A percentile compares a stretch with the other conserved stretches of the same genome.
Evolutionary conservation across 2,329 filamentous ascomycete species (phyloP).

Genomic region (Fusarium protoensiforme): DNA sequence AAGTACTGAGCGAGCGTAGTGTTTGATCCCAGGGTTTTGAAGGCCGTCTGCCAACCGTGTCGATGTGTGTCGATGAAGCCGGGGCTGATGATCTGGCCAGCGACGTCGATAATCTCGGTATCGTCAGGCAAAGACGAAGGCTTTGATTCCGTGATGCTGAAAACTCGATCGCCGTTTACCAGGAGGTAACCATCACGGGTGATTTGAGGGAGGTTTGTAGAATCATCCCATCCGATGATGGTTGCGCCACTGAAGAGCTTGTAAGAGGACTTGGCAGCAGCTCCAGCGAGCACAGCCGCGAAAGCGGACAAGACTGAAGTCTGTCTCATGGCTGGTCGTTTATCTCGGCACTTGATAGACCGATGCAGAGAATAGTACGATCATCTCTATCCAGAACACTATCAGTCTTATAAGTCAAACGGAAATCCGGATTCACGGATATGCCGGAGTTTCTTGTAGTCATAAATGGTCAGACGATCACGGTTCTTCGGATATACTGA

Average conservation of each 20-base stretch:
- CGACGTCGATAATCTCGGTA: slow-evolving; percentile 59
- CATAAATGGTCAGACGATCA: background rate
- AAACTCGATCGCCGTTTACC: slow-evolving; percentile 7
- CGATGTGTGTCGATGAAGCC: slow-evolving; percentile 69
- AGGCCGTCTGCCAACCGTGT: slow-evolving; percentile 66
- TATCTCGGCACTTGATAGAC: background rate
- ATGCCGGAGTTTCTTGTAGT: background rate
- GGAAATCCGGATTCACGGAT: background rate
- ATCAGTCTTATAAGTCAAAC: background rate
- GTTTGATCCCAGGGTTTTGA: slow-evolving; percentile 64
- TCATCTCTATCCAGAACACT: background rate
- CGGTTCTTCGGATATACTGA: background rate
- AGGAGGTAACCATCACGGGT: slow-evolving; percentile 10
- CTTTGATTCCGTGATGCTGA: background rate
- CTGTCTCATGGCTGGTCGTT: background rate
- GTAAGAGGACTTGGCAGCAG: background rate
- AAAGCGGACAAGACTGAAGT: background rate
- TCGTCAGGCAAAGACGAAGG: slow-evolving; percentile 8
- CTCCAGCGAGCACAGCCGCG: background rate
- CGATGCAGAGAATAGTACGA: background rate
- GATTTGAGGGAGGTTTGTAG: background rate
- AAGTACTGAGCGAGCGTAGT: slow-evolving; percentile 62
- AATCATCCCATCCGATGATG: slow-evolving; percentile 26
- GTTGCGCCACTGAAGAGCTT: slow-evolving; percentile 24
- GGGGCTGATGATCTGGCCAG: slow-evolving; percentile 62